A percentile compares a stretch with the other conserved stretches of the same genome.
Conservation (phyloP, 2,329 filamentous ascomycete genomes). For the Aureobasidium pullulans region DNA sequence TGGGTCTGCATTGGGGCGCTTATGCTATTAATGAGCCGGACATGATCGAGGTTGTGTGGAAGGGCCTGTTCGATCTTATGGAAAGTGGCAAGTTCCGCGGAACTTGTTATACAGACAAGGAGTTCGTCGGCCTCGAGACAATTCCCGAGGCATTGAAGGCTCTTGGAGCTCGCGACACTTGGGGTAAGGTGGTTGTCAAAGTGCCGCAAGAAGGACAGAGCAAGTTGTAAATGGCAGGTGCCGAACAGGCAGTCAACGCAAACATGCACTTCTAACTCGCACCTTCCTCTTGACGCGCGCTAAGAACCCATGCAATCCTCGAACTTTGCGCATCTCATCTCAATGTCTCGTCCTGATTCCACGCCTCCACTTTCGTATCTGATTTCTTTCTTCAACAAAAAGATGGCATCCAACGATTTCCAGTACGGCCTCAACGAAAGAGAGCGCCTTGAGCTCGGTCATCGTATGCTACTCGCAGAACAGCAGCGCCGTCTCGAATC, state of each 20-base stretch:
- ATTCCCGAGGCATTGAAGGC: slow-evolving; percentile 70
- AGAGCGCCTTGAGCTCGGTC: not conserved
- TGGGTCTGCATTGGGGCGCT: slow-evolving; percentile 87
- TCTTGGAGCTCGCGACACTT: slow-evolving; percentile 73
- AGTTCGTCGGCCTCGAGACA: slow-evolving; percentile 74
- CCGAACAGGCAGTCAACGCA: not conserved
- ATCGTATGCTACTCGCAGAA: not conserved
- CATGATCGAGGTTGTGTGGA: slow-evolving; percentile 67
- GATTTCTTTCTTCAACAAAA: not conserved
- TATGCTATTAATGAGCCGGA: slow-evolving; percentile 68
- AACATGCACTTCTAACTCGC: not conserved
- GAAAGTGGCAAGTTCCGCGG: slow-evolving; percentile 69
- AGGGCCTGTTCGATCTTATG: slow-evolving; percentile 72
- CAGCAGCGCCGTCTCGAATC: not conserved
- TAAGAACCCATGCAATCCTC: not conserved
- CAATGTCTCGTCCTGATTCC: not conserved
- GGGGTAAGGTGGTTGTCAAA: slow-evolving; percentile 93
- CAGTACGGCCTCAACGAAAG: not conserved
- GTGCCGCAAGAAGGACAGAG: slow-evolving; percentile 58
- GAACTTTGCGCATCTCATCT: not conserved
- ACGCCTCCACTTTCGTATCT: not conserved
- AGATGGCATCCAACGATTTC: not conserved
- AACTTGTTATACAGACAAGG: slow-evolving; percentile 73
- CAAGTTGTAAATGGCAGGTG: slow-evolving; percentile 25
- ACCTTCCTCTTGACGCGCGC: not conserved